phyloP scores from a whole-genome alignment of 768 basidiomycete species.

The Tulasnella calospora region DNA sequence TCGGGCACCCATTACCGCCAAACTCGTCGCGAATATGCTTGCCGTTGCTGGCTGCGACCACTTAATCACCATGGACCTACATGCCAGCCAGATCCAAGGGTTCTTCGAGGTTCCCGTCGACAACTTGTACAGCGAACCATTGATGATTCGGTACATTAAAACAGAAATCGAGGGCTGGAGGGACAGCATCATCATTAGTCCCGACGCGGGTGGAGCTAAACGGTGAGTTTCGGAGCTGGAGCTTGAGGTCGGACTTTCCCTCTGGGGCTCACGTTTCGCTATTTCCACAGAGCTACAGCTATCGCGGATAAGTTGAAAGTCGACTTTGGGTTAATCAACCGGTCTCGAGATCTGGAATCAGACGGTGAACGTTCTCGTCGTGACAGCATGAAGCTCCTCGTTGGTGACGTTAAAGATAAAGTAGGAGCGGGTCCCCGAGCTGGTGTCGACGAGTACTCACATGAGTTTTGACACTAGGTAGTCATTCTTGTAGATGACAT shows the following conservation, averaged over 20 bases:
- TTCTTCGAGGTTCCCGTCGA: conserved; percentile 99
- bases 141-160: conserved; percentile 93
- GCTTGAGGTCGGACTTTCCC: neutral
- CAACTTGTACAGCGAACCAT: conserved; percentile 92
- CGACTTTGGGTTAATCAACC: conserved; percentile 94
- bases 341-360: conserved; percentile 73
- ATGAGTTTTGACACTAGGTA: conserved; percentile 48
- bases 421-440: conserved; percentile 37
- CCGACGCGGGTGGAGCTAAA: conserved; percentile 98
- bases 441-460: conserved; percentile 25
- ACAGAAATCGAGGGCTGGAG: conserved; percentile 78
- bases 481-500: conserved; percentile 98
- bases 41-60: conserved; percentile 96
- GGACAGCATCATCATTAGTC: conserved; percentile 87
- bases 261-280: neutral
- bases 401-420: conserved; percentile 91
- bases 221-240: conserved; percentile 51
- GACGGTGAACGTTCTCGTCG: conserved; percentile 41
- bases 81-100: conserved; percentile 96
- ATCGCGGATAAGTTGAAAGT: conserved; percentile 93
- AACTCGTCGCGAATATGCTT: conserved; percentile 97
- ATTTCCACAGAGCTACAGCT: conserved; percentile 67
- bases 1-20: conserved; percentile 94
- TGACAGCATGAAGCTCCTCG: conserved; percentile 75
- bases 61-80: conserved; percentile 98